These are phyloP conservation scores for Incumbomyces delicatus DNA, from an alignment of 2,329 filamentous ascomycete genomes.

Conservation along the genomic window DNA sequence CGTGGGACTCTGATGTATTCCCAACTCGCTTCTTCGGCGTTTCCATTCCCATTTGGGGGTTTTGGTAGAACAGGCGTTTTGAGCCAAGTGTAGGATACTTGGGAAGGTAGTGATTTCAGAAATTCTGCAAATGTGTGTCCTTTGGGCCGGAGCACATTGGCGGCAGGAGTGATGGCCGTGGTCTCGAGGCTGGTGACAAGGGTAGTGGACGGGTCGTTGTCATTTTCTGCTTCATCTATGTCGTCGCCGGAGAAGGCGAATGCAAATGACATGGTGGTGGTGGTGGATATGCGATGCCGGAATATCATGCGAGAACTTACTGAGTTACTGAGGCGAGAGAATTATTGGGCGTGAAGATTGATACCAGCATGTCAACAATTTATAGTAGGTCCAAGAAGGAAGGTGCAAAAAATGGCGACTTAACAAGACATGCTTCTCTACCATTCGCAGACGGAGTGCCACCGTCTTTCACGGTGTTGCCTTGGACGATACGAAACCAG, in stretches of 20 bases:
- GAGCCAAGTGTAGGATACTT: conserved; percentile 49
- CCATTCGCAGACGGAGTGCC: too few species aligned
- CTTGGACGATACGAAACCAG: too few species aligned
- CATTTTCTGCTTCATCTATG: conserved; percentile 38
- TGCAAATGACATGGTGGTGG: conserved; percentile 33
- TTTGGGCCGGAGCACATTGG: conserved; percentile 25
- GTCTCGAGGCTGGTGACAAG: conserved; percentile 15
- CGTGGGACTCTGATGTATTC: conserved; percentile 23
- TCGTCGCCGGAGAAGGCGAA: conserved; percentile 53
- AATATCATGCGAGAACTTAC: too few species aligned
- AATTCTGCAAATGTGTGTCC: conserved; percentile 38
- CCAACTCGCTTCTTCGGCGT: background rate
- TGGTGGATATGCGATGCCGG: background rate
- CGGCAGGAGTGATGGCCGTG: conserved; percentile 8
- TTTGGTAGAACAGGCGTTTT: conserved; percentile 30
- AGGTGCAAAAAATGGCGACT: too few species aligned
- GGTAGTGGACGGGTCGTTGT: conserved; percentile 21
- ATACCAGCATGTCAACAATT: too few species aligned
- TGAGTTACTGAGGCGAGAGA: background rate
- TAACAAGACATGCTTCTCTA: too few species aligned
- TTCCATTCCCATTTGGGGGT: background rate
- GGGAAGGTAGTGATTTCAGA: conserved; percentile 48
- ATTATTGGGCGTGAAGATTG: too few species aligned
- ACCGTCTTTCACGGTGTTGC: too few species aligned
- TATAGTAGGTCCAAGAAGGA: background rate